Evolutionary conservation across 2,329 filamentous ascomycete genomes (phyloP), one percentile per base, ranked within the genome.

Genomic region (Tympanopsis confertula): DNA sequence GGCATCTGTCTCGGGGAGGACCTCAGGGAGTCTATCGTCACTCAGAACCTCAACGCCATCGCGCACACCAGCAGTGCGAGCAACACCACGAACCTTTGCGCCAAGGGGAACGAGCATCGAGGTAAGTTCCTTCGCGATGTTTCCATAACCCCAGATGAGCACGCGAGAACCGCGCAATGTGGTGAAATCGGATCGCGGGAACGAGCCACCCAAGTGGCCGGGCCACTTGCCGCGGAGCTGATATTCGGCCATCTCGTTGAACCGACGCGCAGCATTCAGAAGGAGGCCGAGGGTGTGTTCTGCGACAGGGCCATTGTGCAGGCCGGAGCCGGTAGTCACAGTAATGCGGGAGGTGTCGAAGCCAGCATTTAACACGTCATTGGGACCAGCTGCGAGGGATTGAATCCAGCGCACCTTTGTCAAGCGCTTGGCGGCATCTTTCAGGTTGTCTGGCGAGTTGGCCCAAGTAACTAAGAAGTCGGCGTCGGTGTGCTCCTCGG

Each of bases 131-230:
- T 78, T 76, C 20, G 73, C 76, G 38, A 81, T 80, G 54, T 79
- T 81, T 39, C 76, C 76, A 48, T 74, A 80, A 10, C 76, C 76
- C 76, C 76, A 80, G 48, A 80, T 61, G 20, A 72, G 55, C 3
- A 80, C 61, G 45, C 65, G 65, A 4, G 76, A 73, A 42, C 70
- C 71, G 28, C 71, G 64, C 45, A 81, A 61, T 5, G 73, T 73
- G 3, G 70, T 75, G 57, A 80, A 80, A 35, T 63, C 68, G 38
- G 61, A 59, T 56, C 75, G 71, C 5, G 73, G 63, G n/a, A n/a
- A n/a, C n/a, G n/a, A n/a, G 0, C 76, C 76, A 41, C 76, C 74
- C 2, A 81, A 65, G 49, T 80, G 74, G 3, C 52, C 61, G 0
- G 76, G 71, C 76, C 76, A 81, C 51, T 68, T 63, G 43, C 56